Evolutionary conservation across 371 early-diverging fungal genomes (phyloP).

Genomic region (Rhizopus sp.): DNA sequence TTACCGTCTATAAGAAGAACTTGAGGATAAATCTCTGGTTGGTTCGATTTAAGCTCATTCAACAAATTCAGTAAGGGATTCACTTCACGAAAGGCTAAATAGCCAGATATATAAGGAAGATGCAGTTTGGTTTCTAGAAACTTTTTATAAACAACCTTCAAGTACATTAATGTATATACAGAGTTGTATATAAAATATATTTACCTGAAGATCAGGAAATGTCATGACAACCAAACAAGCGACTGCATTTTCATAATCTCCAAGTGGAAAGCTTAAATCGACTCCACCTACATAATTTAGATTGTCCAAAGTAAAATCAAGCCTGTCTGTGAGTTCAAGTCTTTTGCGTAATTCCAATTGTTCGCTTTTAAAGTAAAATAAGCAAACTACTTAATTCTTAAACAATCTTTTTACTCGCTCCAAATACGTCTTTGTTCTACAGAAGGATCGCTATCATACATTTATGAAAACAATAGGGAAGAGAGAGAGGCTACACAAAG

Average conservation of each 20-base stretch:
- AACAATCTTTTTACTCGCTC: slow-evolving; percentile 19
- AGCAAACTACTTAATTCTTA: not conserved
- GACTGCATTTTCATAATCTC: slow-evolving; percentile 65
- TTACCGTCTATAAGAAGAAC: slow-evolving; percentile 83
- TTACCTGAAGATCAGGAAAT: slow-evolving; percentile 61
- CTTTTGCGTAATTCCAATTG: slow-evolving; percentile 16
- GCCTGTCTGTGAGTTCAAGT: slow-evolving; percentile 16
- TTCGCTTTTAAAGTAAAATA: slow-evolving; percentile 6
- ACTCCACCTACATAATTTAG: slow-evolving; percentile 78
- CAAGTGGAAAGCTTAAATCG: slow-evolving; percentile 78
- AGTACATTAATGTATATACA: slow-evolving; percentile 17
- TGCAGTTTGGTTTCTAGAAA: slow-evolving; percentile 58
- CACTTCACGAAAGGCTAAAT: slow-evolving; percentile 88
- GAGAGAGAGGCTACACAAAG: no score
- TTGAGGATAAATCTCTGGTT: slow-evolving; percentile 71
- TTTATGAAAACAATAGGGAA: not conserved
- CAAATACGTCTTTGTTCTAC: slow-evolving; percentile 21
- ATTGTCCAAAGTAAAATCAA: slow-evolving; percentile 36
- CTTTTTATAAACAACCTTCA: slow-evolving; percentile 57
- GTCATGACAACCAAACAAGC: slow-evolving; percentile 73
- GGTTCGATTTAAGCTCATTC: slow-evolving; percentile 38
- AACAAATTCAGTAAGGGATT: slow-evolving; percentile 62
- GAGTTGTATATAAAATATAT: slow-evolving; percentile 10
- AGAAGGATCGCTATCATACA: slow-evolving; percentile 25
- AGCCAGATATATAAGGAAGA: slow-evolving; percentile 85